A percentile compares a stretch with the other conserved stretches of the same genome.
These are phyloP conservation scores for Beauveria rudraprayagi DNA, from an alignment of 2,329 filamentous ascomycete species.

Conservation along the genomic window DNA sequence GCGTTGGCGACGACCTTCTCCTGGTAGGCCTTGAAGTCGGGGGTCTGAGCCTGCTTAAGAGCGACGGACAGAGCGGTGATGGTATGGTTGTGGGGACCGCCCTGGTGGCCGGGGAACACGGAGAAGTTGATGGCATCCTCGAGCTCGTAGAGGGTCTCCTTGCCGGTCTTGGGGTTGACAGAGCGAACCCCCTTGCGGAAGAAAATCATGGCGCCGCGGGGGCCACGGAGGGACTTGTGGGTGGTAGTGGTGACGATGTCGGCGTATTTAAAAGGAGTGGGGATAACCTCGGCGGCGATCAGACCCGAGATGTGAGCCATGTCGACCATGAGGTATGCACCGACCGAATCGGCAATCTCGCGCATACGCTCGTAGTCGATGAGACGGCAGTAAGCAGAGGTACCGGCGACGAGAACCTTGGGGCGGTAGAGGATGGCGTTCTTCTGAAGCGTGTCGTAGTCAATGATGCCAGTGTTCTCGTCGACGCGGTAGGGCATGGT, in stretches of 20 bases:
- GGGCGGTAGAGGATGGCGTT: conserved; percentile 87
- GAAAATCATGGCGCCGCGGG: conserved; percentile 99
- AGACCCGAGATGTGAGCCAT: conserved; percentile 99
- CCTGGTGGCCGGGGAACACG: conserved; percentile 98
- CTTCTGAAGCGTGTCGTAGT: conserved; percentile 89
- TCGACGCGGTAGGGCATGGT: conserved; percentile 94
- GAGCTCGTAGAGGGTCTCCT: conserved; percentile 84
- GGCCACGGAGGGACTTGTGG: conserved; percentile 96
- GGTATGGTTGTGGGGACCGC: conserved; percentile 98
- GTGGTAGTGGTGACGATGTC: conserved; percentile 98
- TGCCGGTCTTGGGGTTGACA: conserved; percentile 82
- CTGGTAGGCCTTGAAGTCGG: conserved; percentile 93
- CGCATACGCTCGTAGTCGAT: conserved; percentile 97
- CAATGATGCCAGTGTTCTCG: conserved; percentile 86
- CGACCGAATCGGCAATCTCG: conserved; percentile 86
- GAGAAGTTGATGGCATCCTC: conserved; percentile 98
- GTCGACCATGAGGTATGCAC: conserved; percentile 90
- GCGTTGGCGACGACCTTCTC: conserved; percentile 87
- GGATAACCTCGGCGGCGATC: conserved; percentile 86
- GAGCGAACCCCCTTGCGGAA: conserved; percentile 95
- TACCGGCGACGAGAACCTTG: conserved; percentile 93
- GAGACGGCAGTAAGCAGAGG: conserved; percentile 94
- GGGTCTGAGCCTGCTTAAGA: conserved; percentile 82
- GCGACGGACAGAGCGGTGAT: conserved; percentile 95
- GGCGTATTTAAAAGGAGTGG: conserved; percentile 83